Evolutionary conservation across 2,329 filamentous ascomycete genomes (phyloP), one percentile per base, ranked within the genome.

Genomic region (Septoria petroselini): DNA sequence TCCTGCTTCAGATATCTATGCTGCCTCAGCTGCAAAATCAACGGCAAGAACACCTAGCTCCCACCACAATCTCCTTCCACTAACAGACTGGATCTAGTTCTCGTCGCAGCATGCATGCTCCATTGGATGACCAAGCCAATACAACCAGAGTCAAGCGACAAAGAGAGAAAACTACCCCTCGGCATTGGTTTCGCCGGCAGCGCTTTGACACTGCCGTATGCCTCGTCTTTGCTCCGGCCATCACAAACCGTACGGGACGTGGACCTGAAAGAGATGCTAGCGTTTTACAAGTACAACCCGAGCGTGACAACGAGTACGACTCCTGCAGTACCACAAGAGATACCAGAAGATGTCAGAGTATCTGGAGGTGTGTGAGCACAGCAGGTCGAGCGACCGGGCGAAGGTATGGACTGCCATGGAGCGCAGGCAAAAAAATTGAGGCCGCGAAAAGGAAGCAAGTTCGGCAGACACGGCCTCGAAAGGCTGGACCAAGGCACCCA

Each of bases 41-140:
- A 45, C 35, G 48, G 48, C 46, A 41, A 21, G 41, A 11, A 29
- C 39, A 17, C 7, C n/a, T 15, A 8, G 2, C 12, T 7, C n/a
- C 12, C 6, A 21, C 15, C 11, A 19, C 17, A 6, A n/a, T 21
- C 17, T 35, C 33, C 8, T 39, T 18, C 19, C 6, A 9, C 19
- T n/a, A 3, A 41, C 23, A n/a, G n/a, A n/a, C n/a, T n/a, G n/a
- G n/a, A n/a, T 11, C 14, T 19, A 55, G 53, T 40, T 4, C 34
- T 55, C 21, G 34, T 55, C 3, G 44, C 44, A 34, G 30, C 48
- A 9, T 31, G 15, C 25, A 33, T 52, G 8, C 48, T 55, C 4
- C 45, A 52, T 21, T 55, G 53, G 53, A 50, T 52, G 18, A 52
- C 53, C 7, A 41, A 35, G 14, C 53, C 53, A 4, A 39, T 45